Conservation (phyloP, 139 green algal genomes). For the Haematococcus sp. region DNA sequence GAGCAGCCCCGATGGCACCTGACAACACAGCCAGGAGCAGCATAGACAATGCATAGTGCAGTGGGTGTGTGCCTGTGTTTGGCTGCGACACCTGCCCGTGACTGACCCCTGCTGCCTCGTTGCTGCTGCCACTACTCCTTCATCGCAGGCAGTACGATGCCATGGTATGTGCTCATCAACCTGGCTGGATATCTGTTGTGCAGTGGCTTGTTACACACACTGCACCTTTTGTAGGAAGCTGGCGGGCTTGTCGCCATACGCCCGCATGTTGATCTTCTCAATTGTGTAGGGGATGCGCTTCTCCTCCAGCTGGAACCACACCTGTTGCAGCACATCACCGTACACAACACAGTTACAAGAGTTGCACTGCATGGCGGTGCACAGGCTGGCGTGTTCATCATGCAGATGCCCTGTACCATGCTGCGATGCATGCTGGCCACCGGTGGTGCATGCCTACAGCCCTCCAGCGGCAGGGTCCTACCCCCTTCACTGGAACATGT, state of each 20-base stretch:
- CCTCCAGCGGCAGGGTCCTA: too few species aligned
- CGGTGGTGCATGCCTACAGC: too few species aligned
- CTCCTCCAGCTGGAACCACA: conserved; percentile 92
- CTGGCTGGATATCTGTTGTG: too few species aligned
- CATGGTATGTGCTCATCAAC: too few species aligned
- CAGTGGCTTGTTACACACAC: too few species aligned
- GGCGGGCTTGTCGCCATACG: conserved; percentile 14
- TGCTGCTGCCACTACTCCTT: too few species aligned
- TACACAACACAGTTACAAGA: not conserved
- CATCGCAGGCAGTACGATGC: too few species aligned
- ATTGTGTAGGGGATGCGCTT: conserved; percentile 91
- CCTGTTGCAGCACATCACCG: conserved; percentile 1
- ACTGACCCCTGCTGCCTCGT: too few species aligned
- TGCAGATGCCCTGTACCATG: not conserved
- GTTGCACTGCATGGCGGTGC: not conserved
- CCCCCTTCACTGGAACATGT: not conserved
- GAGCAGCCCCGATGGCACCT: conserved; percentile 76
- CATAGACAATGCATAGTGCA: too few species aligned
- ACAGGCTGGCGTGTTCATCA: not conserved
- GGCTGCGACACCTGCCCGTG: too few species aligned
- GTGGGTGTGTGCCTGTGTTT: too few species aligned
- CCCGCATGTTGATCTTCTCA: conserved; percentile 89
- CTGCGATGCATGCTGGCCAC: not conserved
- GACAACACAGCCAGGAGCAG: conserved; percentile 8
- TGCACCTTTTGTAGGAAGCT: conserved; percentile 16